Evolutionary conservation across 768 basidiomycete genomes (phyloP).

Genomic region (Boletus fagicola): DNA sequence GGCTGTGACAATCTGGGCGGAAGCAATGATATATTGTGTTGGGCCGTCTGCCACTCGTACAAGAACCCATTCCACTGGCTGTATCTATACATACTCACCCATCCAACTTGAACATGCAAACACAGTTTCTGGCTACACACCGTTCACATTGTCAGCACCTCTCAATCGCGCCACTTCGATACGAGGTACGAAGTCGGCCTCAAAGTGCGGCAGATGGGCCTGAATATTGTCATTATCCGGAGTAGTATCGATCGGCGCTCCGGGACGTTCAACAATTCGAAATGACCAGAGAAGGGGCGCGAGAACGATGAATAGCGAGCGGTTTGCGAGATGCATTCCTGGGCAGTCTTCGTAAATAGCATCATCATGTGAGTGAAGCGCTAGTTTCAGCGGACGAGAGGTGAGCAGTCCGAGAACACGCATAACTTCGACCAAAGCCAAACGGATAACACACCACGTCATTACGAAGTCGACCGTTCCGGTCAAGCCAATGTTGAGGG

Average conservation of each 20-base stretch:
- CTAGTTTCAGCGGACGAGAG: no score
- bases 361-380: no score
- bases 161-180: conserved; percentile 16
- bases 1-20: neutral
- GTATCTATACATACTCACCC: neutral
- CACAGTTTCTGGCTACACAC: no score
- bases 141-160: conserved; percentile 7
- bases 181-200: conserved; percentile 52
- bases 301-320: conserved; percentile 58
- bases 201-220: conserved; percentile 55
- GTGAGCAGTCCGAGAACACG: neutral
- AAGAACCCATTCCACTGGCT: neutral
- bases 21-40: neutral
- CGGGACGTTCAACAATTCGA: conserved; percentile 44
- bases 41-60: neutral
- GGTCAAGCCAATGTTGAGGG: conserved; percentile 53
- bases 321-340: conserved; percentile 51
- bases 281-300: conserved; percentile 64
- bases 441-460: conserved; percentile 50
- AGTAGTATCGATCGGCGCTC: conserved; percentile 50
- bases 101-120: neutral
- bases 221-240: conserved; percentile 56
- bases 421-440: conserved; percentile 49
- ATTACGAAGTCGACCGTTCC: conserved; percentile 42
- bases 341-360: conserved; percentile 46